Evolutionary conservation across 139 green algal species (phyloP).

Genomic region (Desmodesmus armatus): DNA sequence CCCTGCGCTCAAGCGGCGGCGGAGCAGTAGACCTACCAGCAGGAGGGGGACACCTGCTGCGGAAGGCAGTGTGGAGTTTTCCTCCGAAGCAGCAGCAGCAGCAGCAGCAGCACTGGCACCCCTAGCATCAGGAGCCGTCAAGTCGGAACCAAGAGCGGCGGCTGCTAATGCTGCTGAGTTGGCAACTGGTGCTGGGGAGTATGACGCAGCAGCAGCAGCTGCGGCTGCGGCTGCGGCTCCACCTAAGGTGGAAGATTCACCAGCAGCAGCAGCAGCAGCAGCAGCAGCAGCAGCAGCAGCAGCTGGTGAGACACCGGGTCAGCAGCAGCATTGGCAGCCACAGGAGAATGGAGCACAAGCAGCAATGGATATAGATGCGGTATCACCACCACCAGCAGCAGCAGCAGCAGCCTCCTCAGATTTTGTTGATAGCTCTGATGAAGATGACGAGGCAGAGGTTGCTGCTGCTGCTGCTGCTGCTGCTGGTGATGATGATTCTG

Average conservation of each 20-base stretch:
- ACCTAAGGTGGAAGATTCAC: conserved; percentile 40
- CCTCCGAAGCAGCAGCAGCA: conserved; percentile 1
- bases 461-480: no score
- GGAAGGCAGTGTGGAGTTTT: neutral
- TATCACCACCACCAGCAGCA: neutral
- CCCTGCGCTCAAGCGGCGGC: conserved; percentile 16
- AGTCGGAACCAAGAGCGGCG: conserved; percentile 29
- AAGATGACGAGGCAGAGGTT: no score
- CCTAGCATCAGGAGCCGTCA: conserved; percentile 21
- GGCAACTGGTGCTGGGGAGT: no score
- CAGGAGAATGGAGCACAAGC: neutral
- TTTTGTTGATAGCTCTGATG: no score
- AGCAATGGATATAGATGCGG: neutral
- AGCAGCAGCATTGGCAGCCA: neutral
- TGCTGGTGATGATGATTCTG: no score
- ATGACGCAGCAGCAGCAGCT: no score
- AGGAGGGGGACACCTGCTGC: neutral
- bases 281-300: conserved; percentile 36
- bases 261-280: conserved; percentile 35
- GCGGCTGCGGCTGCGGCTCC: no score
- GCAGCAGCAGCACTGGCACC: conserved; percentile 25
- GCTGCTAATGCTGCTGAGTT: no score
- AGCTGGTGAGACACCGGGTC: conserved; percentile 14
- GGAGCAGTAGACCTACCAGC: no score
- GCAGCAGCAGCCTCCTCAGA: neutral